A percentile compares a stretch with the other conserved stretches of the same genome.
Conservation (phyloP, 768 basidiomycete species). For the Heimioporus sp. region DNA sequence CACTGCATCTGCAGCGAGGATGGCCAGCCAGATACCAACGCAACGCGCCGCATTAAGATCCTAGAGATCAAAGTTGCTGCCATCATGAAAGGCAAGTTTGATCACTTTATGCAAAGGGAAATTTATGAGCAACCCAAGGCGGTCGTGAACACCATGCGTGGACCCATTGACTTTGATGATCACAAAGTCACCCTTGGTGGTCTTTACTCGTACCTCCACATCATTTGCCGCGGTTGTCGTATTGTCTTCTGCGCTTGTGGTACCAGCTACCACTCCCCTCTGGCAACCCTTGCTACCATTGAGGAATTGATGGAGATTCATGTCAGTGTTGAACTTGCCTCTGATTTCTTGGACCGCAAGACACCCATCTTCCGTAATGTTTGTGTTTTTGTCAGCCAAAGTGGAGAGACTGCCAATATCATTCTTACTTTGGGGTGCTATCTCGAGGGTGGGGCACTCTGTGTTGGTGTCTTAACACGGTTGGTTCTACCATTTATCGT, state of each 20-base stretch:
- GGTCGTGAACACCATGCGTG: constrained; percentile 99
- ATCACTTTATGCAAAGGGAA: constrained; percentile 99
- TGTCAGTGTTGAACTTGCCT: constrained; percentile 93
- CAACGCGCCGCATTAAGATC: constrained; percentile 93
- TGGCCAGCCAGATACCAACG: constrained; percentile 51
- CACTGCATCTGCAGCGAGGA: constrained; percentile 94
- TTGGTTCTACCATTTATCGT: constrained; percentile 95
- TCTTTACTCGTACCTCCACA: constrained; percentile 89
- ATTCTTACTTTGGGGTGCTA: constrained; percentile 96
- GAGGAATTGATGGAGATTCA: constrained; percentile 99
- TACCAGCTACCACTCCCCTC: constrained; percentile 95
- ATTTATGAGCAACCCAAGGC: constrained; percentile 99
- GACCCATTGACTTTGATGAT: constrained; percentile 96
- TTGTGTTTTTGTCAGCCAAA: constrained; percentile 94
- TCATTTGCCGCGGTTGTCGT: constrained; percentile 91
- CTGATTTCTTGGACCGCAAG: constrained; percentile 98
- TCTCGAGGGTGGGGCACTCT: constrained; percentile 93
- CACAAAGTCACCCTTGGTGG: constrained; percentile 93
- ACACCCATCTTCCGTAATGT: constrained; percentile 99
- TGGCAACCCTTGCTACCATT: constrained; percentile 96
- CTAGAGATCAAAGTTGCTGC: constrained; percentile 98
- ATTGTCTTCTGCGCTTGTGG: constrained; percentile 99
- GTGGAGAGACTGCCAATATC: constrained; percentile 98
- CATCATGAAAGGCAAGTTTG: constrained; percentile 99
- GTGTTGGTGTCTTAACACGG: constrained; percentile 97